These are phyloP conservation scores for Solanum rostratum DNA, from an alignment of 257 asterid genomes.

Conservation along the genomic window DNA sequence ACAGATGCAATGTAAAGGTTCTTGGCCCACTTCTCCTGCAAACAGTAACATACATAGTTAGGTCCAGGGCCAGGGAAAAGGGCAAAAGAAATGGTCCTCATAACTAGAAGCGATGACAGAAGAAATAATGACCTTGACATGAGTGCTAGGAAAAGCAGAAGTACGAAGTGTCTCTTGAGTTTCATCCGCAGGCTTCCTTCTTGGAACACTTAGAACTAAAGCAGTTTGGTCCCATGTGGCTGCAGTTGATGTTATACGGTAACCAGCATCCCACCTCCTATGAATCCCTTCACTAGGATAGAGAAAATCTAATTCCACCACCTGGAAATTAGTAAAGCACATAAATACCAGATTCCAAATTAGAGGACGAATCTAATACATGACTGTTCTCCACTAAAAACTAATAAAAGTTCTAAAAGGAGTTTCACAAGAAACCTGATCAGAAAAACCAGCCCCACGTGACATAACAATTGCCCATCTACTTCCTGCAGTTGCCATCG, in stretches of 20 bases:
- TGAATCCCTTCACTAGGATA: constrained; percentile 70
- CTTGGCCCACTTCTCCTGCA: constrained; percentile 76
- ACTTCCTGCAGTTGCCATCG: constrained; percentile 61
- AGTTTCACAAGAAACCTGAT: constrained; percentile 30
- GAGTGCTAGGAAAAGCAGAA: constrained; percentile 65
- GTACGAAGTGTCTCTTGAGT: constrained; percentile 81
- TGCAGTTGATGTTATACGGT: constrained; percentile 60
- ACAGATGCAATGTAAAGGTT: constrained; percentile 70
- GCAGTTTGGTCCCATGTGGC: constrained; percentile 59
- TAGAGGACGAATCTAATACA: not conserved
- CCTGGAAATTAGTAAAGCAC: constrained; percentile 21
- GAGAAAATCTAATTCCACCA: constrained; percentile 56
- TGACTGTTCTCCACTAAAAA: not conserved
- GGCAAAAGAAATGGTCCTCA: not conserved
- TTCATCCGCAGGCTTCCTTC: constrained; percentile 51
- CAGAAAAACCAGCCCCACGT: constrained; percentile 55
- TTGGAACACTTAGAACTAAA: constrained; percentile 50
- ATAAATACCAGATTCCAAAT: not conserved
- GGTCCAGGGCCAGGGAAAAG: not conserved
- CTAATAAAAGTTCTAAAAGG: not conserved
- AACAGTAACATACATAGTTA: not conserved
- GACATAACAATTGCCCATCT: constrained; percentile 68
- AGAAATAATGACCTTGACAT: constrained; percentile 47
- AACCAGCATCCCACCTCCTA: constrained; percentile 56
- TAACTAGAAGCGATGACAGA: not conserved